Evolutionary conservation across 257 asterid species (phyloP).

Genomic region (Fraxinus pennsylvanica): DNA sequence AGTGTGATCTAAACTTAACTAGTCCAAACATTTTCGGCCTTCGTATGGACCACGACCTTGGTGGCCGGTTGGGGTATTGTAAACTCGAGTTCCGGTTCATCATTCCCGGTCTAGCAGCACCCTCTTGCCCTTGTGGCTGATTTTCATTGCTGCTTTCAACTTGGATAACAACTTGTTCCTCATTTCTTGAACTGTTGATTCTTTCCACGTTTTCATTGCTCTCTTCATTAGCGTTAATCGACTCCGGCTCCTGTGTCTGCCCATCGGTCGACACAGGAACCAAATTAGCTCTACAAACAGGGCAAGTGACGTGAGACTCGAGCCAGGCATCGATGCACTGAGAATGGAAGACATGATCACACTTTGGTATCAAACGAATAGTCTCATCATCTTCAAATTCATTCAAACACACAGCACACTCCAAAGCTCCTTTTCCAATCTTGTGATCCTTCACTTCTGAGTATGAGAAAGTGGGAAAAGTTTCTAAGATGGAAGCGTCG

Average conservation of each 20-base stretch:
- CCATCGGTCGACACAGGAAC: conserved; percentile 23
- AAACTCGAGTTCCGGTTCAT: conserved; percentile 42
- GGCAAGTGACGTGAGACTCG: conserved; percentile 50
- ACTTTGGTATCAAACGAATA: conserved; percentile 75
- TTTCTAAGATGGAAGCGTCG: conserved; percentile 55
- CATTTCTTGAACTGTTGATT: conserved; percentile 11
- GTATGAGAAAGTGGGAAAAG: conserved; percentile 53
- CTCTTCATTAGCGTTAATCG: no score
- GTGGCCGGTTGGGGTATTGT: conserved; percentile 8
- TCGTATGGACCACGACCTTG: conserved; percentile 30
- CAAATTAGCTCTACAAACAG: conserved; percentile 58
- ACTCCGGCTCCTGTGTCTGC: conserved; percentile 18
- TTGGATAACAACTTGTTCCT: conserved; percentile 24
- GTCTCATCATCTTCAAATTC: conserved; percentile 75
- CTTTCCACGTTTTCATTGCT: conserved; percentile 1
- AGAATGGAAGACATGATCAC: conserved; percentile 83
- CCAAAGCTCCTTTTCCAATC: conserved; percentile 74
- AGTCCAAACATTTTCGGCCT: conserved; percentile 24
- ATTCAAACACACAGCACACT: conserved; percentile 91
- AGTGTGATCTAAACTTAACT: conserved; percentile 54
- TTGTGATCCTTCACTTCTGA: conserved; percentile 68
- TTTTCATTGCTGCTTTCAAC: conserved; percentile 23
- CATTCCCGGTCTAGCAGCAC: conserved; percentile 9
- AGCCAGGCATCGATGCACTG: conserved; percentile 57
- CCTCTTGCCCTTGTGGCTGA: not conserved